Conservation (phyloP, 2,329 filamentous ascomycete species). For the Alternaria arbusti region DNA sequence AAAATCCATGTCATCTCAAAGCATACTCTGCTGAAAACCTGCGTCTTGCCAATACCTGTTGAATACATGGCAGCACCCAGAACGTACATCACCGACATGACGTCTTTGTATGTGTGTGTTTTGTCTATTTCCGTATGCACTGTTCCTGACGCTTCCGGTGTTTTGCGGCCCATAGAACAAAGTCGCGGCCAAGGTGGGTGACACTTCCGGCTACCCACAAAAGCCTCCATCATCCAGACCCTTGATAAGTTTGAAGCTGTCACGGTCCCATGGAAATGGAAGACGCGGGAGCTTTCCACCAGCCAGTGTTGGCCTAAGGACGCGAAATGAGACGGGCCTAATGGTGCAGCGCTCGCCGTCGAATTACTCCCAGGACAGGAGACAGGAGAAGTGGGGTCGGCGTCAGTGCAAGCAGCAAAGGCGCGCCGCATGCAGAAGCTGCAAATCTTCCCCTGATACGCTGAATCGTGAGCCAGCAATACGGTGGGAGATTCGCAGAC, state of each 20-base stretch:
- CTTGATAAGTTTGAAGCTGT: background rate
- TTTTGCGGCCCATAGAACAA: background rate
- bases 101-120: background rate
- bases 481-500: background rate
- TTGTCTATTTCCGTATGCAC: background rate
- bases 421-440: background rate
- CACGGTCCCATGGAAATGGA: background rate
- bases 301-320: background rate
- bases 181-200: background rate
- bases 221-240: background rate
- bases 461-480: background rate
- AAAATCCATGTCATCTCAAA: background rate
- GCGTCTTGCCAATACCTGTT: background rate
- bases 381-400: slow-evolving; percentile 10
- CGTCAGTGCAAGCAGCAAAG: slow-evolving; percentile 2
- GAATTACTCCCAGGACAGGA: background rate
- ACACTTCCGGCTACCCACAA: background rate
- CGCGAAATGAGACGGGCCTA: background rate
- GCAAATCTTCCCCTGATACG: background rate
- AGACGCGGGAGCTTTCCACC: background rate
- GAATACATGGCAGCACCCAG: background rate
- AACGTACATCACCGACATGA: background rate
- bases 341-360: background rate
- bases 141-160: background rate
- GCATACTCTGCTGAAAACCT: background rate